Conservation (phyloP, 179 eudicot species). For the Corrigiola litoralis region DNA sequence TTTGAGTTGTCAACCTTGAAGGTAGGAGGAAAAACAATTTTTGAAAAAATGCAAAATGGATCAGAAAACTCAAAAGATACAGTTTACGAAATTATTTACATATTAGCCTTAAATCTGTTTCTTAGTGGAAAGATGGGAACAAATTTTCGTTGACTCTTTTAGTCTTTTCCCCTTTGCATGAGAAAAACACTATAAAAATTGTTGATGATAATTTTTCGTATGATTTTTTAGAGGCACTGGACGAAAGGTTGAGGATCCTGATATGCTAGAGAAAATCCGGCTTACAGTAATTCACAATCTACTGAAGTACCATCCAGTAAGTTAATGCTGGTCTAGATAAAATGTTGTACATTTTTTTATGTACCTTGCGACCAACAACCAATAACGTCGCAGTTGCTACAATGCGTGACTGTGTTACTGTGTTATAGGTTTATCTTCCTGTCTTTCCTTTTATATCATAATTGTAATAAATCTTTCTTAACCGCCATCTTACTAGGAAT, state of each 20-base stretch:
- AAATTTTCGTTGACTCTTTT: no score
- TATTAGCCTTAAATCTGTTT: no score
- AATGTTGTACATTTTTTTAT: neutral
- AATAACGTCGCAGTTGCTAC: no score
- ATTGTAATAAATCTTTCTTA: neutral
- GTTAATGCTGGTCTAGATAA: constrained; percentile 20
- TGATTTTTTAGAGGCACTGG: constrained; percentile 52
- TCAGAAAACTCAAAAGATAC: no score
- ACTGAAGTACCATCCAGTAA: constrained; percentile 89
- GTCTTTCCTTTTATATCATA: neutral
- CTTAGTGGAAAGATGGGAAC: no score
- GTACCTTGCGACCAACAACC: constrained; percentile 1
- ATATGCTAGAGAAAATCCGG: constrained; percentile 82
- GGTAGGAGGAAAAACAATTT: no score
- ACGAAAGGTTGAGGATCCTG: constrained; percentile 97
- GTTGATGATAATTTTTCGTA: constrained; percentile 6
- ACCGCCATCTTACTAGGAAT: constrained; percentile 48
- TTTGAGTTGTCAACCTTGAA: no score
- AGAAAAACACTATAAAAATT: neutral
- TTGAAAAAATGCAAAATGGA: no score
- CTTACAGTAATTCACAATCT: constrained; percentile 89
- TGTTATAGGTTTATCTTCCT: neutral
- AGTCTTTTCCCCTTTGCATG: neutral
- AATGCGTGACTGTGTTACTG: neutral
- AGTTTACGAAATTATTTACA: no score